Conservation (phyloP, 139 green algal species). For the Pedinophyceae sp. region DNA sequence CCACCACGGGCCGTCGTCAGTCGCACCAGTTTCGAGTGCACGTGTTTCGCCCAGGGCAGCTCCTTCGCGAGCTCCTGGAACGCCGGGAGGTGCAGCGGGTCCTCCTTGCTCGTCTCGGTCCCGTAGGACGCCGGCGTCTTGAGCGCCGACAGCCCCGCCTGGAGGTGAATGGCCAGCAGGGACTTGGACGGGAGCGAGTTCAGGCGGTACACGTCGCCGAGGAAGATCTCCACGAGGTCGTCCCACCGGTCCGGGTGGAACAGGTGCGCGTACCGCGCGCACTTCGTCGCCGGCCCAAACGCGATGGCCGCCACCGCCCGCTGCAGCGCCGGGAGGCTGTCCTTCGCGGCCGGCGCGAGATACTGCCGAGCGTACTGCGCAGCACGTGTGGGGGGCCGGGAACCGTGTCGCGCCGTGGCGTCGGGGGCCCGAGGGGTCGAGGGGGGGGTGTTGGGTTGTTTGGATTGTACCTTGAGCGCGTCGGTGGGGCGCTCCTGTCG, state of each 20-base stretch:
- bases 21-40: constrained; percentile 67
- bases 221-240: constrained; percentile 43
- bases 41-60: constrained; percentile 74
- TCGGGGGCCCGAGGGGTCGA: too few species aligned
- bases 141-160: constrained; percentile 67
- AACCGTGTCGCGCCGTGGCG: too few species aligned
- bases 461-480: too few species aligned
- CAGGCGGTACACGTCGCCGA: constrained; percentile 58
- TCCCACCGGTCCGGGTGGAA: constrained; percentile 40
- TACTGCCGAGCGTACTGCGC: constrained; percentile 62
- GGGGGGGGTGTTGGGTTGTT: too few species aligned
- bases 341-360: constrained; percentile 48
- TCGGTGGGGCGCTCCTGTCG: constrained; percentile 28
- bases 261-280: constrained; percentile 33
- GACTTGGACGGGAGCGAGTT: constrained; percentile 20
- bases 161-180: constrained; percentile 21
- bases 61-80: constrained; percentile 53
- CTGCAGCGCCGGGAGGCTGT: constrained; percentile 65
- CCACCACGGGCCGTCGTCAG: too few species aligned
- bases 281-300: constrained; percentile 38
- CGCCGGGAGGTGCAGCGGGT: constrained; percentile 53
- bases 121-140: constrained; percentile 52
- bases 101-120: constrained; percentile 30
- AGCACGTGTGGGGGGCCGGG: too few species aligned
- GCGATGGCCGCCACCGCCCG: constrained; percentile 58